Base-by-base conservation (phyloP, 148 eudicot species). In the Fallopia convolvulus region DNA sequence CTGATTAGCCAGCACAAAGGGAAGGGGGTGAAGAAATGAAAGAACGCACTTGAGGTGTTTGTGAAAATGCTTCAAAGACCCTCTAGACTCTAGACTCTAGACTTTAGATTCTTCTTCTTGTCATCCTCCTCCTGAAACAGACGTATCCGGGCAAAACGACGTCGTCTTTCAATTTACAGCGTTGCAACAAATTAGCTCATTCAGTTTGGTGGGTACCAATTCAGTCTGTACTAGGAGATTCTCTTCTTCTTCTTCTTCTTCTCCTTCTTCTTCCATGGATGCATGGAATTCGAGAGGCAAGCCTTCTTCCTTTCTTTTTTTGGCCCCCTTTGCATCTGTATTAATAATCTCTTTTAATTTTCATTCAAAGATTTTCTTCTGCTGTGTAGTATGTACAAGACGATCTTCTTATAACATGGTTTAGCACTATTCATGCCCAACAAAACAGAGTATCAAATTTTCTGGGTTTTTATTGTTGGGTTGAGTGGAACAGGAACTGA, bases 51-150 rank as follows among this genome's bases (percentile, higher is more conserved):
- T 65, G 32, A 65, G 4, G 6, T 65, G 70, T 65, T 65, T 65
- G 72, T 68, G 21, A 68, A 68, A 68, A 15, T 68, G 72, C 72
- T 39, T 68, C 11, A 68, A 39, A 36, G 72, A 68, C 72, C 46
- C 40, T 3, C 39, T n/a, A n/a, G n/a, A n/a, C 30, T 26, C 30
- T 26, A 26, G 30, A 0, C 30, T 26, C 30, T 26, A 26, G 30
- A 26, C 30, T 26, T 1, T 26, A 7, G 12, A 60, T 60, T 60
- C 0, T 33, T 36, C 44, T 33, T 36, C 44, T 63, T 32, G 41
- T n/a, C n/a, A n/a, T 63, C 18, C 41, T 63, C 33, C 68, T 23
- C 36, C 39, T 61, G 18, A 65, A 3, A 32, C 70, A 32, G 70
- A 63, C 40, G 39, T 63, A 11, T 39, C 70, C 40, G 15, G 70